phyloP scores from a whole-genome alignment of 1,139 yeast species.

The Magnusiomyces magnusii region DNA sequence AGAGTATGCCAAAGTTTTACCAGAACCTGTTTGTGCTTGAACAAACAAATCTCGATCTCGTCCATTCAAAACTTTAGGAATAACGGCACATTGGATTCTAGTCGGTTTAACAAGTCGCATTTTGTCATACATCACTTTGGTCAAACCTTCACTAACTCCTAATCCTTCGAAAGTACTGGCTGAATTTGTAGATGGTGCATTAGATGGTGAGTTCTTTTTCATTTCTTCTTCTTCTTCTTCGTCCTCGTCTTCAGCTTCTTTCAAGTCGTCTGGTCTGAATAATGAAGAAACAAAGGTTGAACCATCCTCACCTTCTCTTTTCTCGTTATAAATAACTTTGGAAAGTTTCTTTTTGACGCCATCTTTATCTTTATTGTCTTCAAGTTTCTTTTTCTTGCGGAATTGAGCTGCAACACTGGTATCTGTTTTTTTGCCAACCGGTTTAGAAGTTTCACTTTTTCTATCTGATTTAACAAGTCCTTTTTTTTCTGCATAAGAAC shows the following conservation, averaged over 20 bases:
- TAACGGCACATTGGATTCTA: constrained; percentile 70
- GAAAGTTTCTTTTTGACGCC: constrained; percentile 13
- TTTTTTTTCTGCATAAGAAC: neutral
- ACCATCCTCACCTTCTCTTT: constrained; percentile 20
- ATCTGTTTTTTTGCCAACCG: constrained; percentile 1
- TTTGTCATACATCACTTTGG: constrained; percentile 48
- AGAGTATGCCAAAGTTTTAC: constrained; percentile 80
- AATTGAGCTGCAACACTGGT: constrained; percentile 12
- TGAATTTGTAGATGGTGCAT: constrained; percentile 57
- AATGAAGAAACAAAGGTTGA: constrained; percentile 74
- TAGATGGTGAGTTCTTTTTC: constrained; percentile 39
- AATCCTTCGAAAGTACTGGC: constrained; percentile 66
- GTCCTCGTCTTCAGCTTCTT: constrained; percentile 24
- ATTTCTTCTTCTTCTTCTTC: constrained; percentile 40
- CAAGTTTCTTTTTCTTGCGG: constrained; percentile 11
- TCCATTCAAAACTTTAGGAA: constrained; percentile 52
- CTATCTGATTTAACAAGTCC: too few species aligned
- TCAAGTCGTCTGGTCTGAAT: constrained; percentile 57
- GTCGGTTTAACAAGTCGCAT: constrained; percentile 70
- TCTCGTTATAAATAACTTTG: constrained; percentile 17
- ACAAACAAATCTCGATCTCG: constrained; percentile 62
- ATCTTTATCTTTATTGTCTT: constrained; percentile 1
- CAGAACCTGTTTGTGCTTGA: constrained; percentile 95
- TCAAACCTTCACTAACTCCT: constrained; percentile 53
- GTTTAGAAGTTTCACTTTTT: constrained; percentile 9